Percentiles rank a stretch among this genome's conserved stretches.
Evolutionary conservation across 805 yeast species (phyloP).

Genomic region (Kodamaea leandrae): DNA sequence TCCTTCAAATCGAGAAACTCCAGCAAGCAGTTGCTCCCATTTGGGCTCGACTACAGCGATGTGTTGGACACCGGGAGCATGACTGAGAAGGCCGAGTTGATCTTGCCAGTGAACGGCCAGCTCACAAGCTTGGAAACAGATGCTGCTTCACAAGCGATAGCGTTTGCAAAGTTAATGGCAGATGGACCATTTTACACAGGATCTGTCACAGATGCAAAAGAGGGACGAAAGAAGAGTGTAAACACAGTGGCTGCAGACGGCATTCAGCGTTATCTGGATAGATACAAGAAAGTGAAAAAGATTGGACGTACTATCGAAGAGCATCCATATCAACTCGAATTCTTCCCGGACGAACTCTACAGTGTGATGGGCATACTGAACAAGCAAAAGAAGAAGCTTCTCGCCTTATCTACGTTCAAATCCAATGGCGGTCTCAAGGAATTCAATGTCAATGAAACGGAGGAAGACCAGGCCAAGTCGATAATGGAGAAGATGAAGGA

Average conservation of each 20-base stretch:
- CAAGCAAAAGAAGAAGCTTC: slow-evolving; percentile 49
- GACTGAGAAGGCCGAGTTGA: slow-evolving; percentile 42
- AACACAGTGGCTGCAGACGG: slow-evolving; percentile 50
- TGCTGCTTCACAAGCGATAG: slow-evolving; percentile 54
- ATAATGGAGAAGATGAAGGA: slow-evolving; percentile 42
- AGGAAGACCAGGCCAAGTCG: slow-evolving; percentile 35
- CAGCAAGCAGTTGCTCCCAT: slow-evolving; percentile 55
- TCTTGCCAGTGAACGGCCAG: slow-evolving; percentile 65
- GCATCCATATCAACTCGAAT: slow-evolving; percentile 67
- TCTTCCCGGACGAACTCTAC: slow-evolving; percentile 78
- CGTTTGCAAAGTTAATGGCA: slow-evolving; percentile 49
- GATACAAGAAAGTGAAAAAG: slow-evolving; percentile 66
- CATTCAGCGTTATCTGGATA: slow-evolving; percentile 77
- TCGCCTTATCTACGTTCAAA: slow-evolving; percentile 39
- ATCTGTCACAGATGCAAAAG: slow-evolving; percentile 31
- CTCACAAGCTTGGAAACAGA: slow-evolving; percentile 49
- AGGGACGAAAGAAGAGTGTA: slow-evolving; percentile 15
- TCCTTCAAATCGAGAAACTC: slow-evolving; percentile 52
- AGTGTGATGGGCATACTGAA: slow-evolving; percentile 64
- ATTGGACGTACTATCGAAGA: slow-evolving; percentile 72
- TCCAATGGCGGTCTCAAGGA: slow-evolving; percentile 38
- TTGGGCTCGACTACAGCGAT: slow-evolving; percentile 69
- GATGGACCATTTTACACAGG: slow-evolving; percentile 73
- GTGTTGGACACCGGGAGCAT: slow-evolving; percentile 37
- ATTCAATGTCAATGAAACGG: slow-evolving; percentile 22